Conservation (phyloP, 192 early-diverging fungal genomes). For the Rhizoclosmatium sp. region DNA sequence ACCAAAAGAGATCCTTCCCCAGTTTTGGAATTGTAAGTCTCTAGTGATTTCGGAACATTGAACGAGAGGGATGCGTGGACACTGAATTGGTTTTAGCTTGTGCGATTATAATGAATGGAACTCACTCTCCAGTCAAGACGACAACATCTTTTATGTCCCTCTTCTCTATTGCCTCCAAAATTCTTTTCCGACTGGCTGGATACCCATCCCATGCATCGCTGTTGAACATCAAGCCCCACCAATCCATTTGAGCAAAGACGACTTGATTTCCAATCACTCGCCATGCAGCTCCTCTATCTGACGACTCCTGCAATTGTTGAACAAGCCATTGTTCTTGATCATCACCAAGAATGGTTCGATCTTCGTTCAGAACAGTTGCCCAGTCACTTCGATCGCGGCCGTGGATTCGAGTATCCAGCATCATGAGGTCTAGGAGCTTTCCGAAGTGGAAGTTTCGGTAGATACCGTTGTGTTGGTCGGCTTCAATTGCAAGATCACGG, state of each 20-base stretch:
- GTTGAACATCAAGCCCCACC: slow-evolving; percentile 31
- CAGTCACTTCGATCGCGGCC: slow-evolving; percentile 39
- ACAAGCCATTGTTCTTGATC: slow-evolving; percentile 51
- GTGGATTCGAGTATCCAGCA: slow-evolving; percentile 55
- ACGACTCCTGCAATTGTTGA: slow-evolving; percentile 30
- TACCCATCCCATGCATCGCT: slow-evolving; percentile 53
- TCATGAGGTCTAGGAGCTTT: slow-evolving; percentile 50
- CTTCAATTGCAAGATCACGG: not conserved
- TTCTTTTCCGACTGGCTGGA: slow-evolving; percentile 38
- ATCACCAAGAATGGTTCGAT: slow-evolving; percentile 41
- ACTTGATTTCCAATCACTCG: slow-evolving; percentile 54
- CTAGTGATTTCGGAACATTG: slow-evolving; percentile 38
- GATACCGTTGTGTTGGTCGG: slow-evolving; percentile 24
- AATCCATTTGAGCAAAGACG: slow-evolving; percentile 43
- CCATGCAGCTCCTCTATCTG: slow-evolving; percentile 44
- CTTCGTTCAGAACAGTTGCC: slow-evolving; percentile 2
- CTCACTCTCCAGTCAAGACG: slow-evolving; percentile 51
- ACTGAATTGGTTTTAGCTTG: not conserved
- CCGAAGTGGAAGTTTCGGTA: slow-evolving; percentile 53
- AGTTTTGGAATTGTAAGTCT: slow-evolving; percentile 32
- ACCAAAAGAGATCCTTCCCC: slow-evolving; percentile 38
- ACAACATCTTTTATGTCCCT: slow-evolving; percentile 45
- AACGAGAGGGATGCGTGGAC: slow-evolving; percentile 46
- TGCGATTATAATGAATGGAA: not conserved
- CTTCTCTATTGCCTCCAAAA: slow-evolving; percentile 35